Conservation (phyloP, 495 filamentous ascomycete genomes). For the Friedmanniomyces simplex region DNA sequence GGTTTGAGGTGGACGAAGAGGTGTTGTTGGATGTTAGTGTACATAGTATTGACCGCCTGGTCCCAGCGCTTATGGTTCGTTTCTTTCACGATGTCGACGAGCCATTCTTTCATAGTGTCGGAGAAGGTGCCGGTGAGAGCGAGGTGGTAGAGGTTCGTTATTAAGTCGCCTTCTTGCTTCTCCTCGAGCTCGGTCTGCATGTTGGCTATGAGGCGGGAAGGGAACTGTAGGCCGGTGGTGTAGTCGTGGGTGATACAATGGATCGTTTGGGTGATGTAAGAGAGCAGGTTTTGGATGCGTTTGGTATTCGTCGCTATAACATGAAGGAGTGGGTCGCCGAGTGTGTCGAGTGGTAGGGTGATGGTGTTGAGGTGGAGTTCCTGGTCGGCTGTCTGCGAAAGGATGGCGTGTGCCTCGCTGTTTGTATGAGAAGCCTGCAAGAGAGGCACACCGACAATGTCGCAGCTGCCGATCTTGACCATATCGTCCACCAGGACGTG, state of each 20-base stretch:
- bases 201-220: constrained; percentile 61
- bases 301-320: constrained; percentile 17
- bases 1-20: constrained; percentile 81
- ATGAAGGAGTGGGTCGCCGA: constrained; percentile 8
- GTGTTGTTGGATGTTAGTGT: constrained; percentile 64
- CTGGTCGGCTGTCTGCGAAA: not conserved
- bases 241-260: constrained; percentile 18
- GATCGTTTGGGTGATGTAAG: constrained; percentile 13
- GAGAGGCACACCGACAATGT: constrained; percentile 20
- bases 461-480: constrained; percentile 67
- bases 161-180: constrained; percentile 51
- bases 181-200: constrained; percentile 57
- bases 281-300: constrained; percentile 6
- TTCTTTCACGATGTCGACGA: constrained; percentile 77
- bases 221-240: constrained; percentile 46
- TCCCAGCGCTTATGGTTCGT: constrained; percentile 93
- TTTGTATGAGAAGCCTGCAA: constrained; percentile 62
- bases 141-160: constrained; percentile 73
- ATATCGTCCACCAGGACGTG: constrained; percentile 84
- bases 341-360: constrained; percentile 7
- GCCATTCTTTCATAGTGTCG: constrained; percentile 68
- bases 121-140: constrained; percentile 77
- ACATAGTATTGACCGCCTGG: constrained; percentile 65
- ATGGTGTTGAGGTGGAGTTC: not conserved
- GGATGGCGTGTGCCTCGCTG: constrained; percentile 64